Evolutionary conservation across 139 green algal genomes (phyloP), one percentile per base, ranked within the genome.

Genomic region (Nannochloris sp.): DNA sequence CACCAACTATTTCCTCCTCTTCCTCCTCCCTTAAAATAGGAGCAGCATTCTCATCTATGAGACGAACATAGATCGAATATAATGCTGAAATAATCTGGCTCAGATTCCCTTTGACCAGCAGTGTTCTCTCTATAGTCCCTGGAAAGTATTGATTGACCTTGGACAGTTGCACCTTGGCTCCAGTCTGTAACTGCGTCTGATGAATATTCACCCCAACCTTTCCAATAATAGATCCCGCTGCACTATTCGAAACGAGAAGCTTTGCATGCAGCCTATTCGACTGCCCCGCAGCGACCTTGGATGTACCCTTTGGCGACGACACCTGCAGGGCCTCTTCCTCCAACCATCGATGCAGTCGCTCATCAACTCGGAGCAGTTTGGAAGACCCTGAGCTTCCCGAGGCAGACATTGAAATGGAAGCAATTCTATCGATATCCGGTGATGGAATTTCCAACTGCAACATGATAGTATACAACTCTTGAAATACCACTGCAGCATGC

Each of bases 141-240:
- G 79, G 79, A 24, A 75, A 87, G 62, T 76, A 86, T 27, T 84
- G 79, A 15, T 55, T 70, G 24, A 66, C 66, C 10, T 83, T 77
- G 12, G 64, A 73, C 44, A 77, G 29, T 76, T 91, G 86, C 29
- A 95, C 85, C 3, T 85, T 67, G 5, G 88, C 76, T 3, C 58
- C 71, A 6, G 72, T 83, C 50, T 80, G 66, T 27, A 66, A 34
- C 71, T 93, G 86, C 25, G 90, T 75, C 43, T 88, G 76, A n/a
- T 75, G 81, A 57, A 95, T 95, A 48, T 79, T 88, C 25, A 66
- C 60, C 18, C 87, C 87, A 6, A 57, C 79, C 64, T 73, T 73
- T 60, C 82, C 82, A 23, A 94, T 93, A 34, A 93, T 72, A 31
- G 73, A 78, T 19, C 86, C 86, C 5, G 86, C 86, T 37, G 75